A percentile compares a stretch with the other conserved stretches of the same genome.
Evolutionary conservation across 208 protist genomes (phyloP).

Genomic region (Leishmania aethiopica): DNA sequence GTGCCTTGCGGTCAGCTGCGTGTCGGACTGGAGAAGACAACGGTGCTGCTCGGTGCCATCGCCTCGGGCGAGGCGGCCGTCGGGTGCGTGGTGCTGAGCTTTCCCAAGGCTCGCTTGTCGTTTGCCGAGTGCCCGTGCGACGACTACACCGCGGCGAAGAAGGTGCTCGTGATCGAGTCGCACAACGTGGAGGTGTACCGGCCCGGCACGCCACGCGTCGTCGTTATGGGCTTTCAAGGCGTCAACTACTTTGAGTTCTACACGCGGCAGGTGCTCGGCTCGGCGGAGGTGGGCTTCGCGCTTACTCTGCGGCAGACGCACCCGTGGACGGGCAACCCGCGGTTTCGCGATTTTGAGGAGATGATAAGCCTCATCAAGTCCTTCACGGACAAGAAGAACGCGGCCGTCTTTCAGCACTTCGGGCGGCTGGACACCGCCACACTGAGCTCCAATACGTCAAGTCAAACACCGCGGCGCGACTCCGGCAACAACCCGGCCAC

Average conservation of each 20-base stretch:
- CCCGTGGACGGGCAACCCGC: slow-evolving; percentile 90
- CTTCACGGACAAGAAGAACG: slow-evolving; percentile 80
- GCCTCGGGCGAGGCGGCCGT: slow-evolving; percentile 39
- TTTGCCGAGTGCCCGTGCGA: slow-evolving; percentile 82
- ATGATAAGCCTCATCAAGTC: slow-evolving; percentile 75
- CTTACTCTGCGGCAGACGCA: slow-evolving; percentile 77
- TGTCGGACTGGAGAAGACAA: slow-evolving; percentile 57
- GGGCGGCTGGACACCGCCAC: slow-evolving; percentile 35
- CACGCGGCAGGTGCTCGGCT: slow-evolving; percentile 70
- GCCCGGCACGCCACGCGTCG: slow-evolving; percentile 46
- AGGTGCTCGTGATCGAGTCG: slow-evolving; percentile 71
- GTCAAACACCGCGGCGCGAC: slow-evolving; percentile 5
- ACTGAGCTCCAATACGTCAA: slow-evolving; percentile 16
- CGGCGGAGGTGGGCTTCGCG: slow-evolving; percentile 61
- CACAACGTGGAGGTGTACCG: slow-evolving; percentile 80
- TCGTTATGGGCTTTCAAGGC: slow-evolving; percentile 81
- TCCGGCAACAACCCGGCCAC: slow-evolving; percentile 1
- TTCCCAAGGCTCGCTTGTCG: slow-evolving; percentile 50
- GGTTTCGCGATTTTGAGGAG: slow-evolving; percentile 88
- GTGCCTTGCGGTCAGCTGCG: slow-evolving; percentile 77
- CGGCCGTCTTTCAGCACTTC: slow-evolving; percentile 77
- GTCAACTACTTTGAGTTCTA: slow-evolving; percentile 85
- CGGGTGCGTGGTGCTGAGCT: slow-evolving; percentile 69
- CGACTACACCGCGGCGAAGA: slow-evolving; percentile 61
- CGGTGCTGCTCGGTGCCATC: slow-evolving; percentile 62